phyloP scores from a whole-genome alignment of 768 basidiomycete species.

The Gloeopeniophorella convolvens region DNA sequence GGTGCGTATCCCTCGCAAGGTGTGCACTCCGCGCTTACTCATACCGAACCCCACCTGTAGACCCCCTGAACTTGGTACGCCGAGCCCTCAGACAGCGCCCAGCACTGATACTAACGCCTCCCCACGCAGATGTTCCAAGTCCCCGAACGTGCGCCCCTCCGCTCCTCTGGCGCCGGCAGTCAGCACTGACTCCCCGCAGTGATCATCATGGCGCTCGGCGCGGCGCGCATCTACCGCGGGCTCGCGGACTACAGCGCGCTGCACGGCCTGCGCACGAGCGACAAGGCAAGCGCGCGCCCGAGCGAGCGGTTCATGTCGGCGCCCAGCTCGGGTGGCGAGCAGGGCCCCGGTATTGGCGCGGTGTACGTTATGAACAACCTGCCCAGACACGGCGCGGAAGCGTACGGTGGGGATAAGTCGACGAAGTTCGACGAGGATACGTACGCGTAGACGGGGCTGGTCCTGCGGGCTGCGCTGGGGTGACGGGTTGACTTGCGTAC shows the following conservation, averaged over 20 bases:
- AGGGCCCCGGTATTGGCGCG: too few relatives aligned
- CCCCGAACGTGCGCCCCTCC: constrained; percentile 1
- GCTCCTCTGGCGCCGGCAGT: background rate
- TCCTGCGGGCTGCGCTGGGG: too few relatives aligned
- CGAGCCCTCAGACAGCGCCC: background rate
- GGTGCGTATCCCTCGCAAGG: background rate
- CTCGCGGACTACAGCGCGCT: background rate
- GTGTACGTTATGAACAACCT: too few relatives aligned
- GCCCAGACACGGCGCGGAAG: too few relatives aligned
- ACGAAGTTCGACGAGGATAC: too few relatives aligned
- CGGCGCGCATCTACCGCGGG: constrained; percentile 13
- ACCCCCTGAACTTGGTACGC: constrained; percentile 15
- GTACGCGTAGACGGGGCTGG: too few relatives aligned
- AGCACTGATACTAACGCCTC: background rate
- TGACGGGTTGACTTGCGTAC: too few relatives aligned
- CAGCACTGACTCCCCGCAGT: background rate
- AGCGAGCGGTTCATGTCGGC: too few relatives aligned
- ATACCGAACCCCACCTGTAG: background rate
- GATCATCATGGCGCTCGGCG: constrained; percentile 6
- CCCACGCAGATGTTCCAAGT: constrained; percentile 8
- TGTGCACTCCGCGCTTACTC: background rate
- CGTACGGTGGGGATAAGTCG: too few relatives aligned
- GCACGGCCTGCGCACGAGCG: background rate
- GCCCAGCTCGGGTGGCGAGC: too few relatives aligned
- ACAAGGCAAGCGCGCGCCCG: too few relatives aligned